phyloP scores from a whole-genome alignment of 169 alveolate species.

The Plasmodium chabaudi region DNA sequence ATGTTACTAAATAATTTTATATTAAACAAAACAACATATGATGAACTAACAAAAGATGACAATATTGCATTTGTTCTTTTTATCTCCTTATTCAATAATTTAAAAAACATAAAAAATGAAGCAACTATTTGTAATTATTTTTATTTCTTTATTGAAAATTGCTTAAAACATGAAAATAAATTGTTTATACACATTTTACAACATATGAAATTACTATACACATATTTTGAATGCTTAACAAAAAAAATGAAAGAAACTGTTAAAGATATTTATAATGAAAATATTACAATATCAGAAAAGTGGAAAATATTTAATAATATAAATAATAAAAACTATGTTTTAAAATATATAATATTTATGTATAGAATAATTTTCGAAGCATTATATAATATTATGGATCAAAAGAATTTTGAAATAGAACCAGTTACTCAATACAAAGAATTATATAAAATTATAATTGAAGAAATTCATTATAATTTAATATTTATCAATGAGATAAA shows the following conservation, averaged over 20 bases:
- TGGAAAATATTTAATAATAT: conserved; percentile 26
- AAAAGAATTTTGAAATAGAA: conserved; percentile 48
- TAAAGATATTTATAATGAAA: conserved; percentile 8
- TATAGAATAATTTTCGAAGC: conserved; percentile 40
- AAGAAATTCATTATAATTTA: conserved; percentile 42
- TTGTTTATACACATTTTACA: conserved; percentile 44
- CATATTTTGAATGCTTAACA: conserved; percentile 16
- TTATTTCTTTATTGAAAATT: conserved; percentile 72
- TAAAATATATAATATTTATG: conserved; percentile 64
- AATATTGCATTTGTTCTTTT: conserved; percentile 60
- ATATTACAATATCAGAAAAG: background rate
- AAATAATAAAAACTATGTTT: conserved; percentile 37
- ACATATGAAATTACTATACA: conserved; percentile 23
- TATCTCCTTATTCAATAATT: conserved; percentile 33
- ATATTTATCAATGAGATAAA: conserved; percentile 40
- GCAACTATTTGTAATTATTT: conserved; percentile 62
- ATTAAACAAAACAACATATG: conserved; percentile 56
- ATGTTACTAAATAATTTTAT: conserved; percentile 68
- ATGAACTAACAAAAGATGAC: background rate
- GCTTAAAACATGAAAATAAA: conserved; percentile 57
- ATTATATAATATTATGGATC: conserved; percentile 63
- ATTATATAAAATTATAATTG: conserved; percentile 42
- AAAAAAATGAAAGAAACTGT: conserved; percentile 42
- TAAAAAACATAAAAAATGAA: conserved; percentile 44
- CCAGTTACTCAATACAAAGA: conserved; percentile 31